These are phyloP conservation scores for Linnemannia schmuckeri DNA, from an alignment of 192 early-diverging fungal genomes.

Conservation along the genomic window DNA sequence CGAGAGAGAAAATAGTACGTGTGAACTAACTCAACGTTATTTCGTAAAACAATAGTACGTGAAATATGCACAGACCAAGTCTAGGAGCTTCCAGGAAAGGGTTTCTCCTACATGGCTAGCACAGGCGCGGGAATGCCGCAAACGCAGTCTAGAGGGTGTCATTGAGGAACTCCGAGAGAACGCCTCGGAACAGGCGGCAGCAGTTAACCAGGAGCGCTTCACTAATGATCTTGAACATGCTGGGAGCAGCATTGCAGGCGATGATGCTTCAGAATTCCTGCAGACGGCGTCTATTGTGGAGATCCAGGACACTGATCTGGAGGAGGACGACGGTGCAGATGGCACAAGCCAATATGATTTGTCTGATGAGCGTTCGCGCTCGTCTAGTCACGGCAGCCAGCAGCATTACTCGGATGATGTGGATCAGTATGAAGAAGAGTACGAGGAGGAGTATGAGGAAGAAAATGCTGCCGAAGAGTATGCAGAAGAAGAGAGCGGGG, in stretches of 20 bases:
- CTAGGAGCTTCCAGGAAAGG: constrained; percentile 42
- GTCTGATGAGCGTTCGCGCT: background rate
- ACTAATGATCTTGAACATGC: constrained; percentile 20
- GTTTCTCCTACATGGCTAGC: constrained; percentile 28
- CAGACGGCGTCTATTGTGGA: background rate
- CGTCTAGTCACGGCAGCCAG: background rate
- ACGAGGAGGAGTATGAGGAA: constrained; percentile 10
- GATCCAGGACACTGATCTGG: background rate
- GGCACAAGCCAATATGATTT: constrained; percentile 8
- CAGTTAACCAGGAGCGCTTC: constrained; percentile 19
- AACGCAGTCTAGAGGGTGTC: constrained; percentile 43
- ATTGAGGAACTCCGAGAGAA: constrained; percentile 28
- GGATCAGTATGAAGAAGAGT: constrained; percentile 18
- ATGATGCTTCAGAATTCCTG: background rate
- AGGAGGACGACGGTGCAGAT: background rate
- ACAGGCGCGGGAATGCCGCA: constrained; percentile 37
- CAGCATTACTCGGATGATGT: constrained; percentile 32
- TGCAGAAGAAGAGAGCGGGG: constrained; percentile 22
- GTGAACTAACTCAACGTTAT: too few relatives aligned
- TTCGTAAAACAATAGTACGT: constrained; percentile 18
- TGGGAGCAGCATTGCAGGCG: constrained; percentile 1
- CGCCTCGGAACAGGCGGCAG: constrained; percentile 46
- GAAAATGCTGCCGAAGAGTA: background rate
- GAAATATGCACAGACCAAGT: constrained; percentile 53
- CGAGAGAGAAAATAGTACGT: too few relatives aligned